Evolutionary conservation across 2,329 filamentous ascomycete genomes (phyloP), one percentile per base, ranked within the genome.

Genomic region (Leptodontidium sp.): DNA sequence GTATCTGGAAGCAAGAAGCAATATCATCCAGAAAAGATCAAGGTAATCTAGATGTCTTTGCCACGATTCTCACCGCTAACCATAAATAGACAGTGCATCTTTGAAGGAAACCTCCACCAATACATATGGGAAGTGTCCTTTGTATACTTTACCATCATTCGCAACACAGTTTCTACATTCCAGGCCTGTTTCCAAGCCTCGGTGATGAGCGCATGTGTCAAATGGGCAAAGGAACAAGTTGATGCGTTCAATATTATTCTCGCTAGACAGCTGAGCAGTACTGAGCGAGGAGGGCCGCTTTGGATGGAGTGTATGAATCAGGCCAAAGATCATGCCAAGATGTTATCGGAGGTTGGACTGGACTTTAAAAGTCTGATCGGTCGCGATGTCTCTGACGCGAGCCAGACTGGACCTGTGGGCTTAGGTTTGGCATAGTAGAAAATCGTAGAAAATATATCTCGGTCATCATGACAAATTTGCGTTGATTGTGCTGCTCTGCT

Each of bases 121-220:
- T 98, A 98, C 81, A 96, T 98, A 74, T 97, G 94, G 86, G 93
- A 97, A 78, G 85, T 98, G 58, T 96, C 95, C 1, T 98, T 94
- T 80, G 94, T 97, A 67, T 98, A 97, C 80, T 99, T 99, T 81
- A 94, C 90, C 65, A 87, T 97, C 72, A 95, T 99, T 78, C 90
- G 93, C 75, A 98, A 98, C 81, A 98, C 96, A 0, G 92, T 98
- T 69, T 87, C 88, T 76, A 94, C 93, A 77, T 98, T 96, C 80
- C 93, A 97, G 77, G 83, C 85, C 64, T 97, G 93, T 79, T 98
- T 98, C 78, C 91, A 94, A 12, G 87, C 93, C 32, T 85, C 90
- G 15, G 93, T 96, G 84, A 97, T 96, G 87, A 97, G 93, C 76
- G 94, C 94, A 0, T 97, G 94, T 75, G 95, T 99, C 75, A 97